Percentiles rank a stretch among this genome's conserved stretches.
These are phyloP conservation scores for Nitzschia sp. DNA, from an alignment of 108 stramenopile genomes.

Conservation along the genomic window DNA sequence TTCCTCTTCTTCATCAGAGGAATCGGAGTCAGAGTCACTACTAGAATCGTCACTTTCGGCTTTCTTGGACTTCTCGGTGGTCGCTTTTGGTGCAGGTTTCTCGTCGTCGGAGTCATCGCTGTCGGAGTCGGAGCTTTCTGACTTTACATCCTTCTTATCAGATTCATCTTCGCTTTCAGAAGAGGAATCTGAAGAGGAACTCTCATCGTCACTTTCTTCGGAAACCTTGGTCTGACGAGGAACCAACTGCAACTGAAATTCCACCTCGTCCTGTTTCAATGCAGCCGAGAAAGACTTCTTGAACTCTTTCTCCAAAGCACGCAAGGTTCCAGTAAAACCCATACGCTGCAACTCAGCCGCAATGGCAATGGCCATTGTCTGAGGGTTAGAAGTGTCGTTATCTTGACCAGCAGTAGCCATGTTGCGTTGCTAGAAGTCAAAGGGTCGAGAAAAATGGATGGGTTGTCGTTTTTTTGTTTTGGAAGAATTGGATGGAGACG, in stretches of 20 bases:
- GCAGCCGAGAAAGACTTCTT: conserved; percentile 27
- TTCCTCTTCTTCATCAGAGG: neutral
- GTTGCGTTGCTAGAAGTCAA: too few species aligned
- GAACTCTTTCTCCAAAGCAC: conserved; percentile 41
- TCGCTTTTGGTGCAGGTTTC: neutral
- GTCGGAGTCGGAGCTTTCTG: neutral
- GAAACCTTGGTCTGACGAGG: neutral
- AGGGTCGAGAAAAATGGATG: too few species aligned
- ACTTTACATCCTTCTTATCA: conserved; percentile 19
- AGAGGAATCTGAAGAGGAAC: conserved; percentile 1
- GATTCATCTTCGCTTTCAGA: conserved; percentile 20
- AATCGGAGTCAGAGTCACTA: conserved; percentile 8
- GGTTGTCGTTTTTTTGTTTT: too few species aligned
- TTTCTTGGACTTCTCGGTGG: neutral
- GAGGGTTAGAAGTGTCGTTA: too few species aligned
- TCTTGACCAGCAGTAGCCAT: too few species aligned
- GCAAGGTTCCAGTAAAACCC: conserved; percentile 27
- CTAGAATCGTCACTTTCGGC: conserved; percentile 6
- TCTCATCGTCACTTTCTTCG: neutral
- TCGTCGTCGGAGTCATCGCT: conserved; percentile 4
- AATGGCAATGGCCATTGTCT: conserved; percentile 39
- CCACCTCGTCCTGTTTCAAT: neutral
- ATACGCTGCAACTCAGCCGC: conserved; percentile 15
- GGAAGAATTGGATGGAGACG: too few species aligned
- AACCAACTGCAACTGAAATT: conserved; percentile 7